Conservation (phyloP, 371 early-diverging fungal species). For the Smittium mucronatum region DNA sequence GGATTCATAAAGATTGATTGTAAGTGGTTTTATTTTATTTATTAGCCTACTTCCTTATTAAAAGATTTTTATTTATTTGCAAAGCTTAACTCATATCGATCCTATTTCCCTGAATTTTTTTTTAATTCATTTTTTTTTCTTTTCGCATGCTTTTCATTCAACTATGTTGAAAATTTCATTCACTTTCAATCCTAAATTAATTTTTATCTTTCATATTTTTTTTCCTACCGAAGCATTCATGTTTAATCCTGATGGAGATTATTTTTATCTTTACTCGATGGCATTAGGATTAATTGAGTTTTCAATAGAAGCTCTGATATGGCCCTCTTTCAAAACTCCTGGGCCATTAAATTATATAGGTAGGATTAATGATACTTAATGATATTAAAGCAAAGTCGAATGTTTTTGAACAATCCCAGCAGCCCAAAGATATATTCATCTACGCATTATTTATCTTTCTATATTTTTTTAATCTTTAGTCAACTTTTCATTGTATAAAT, state of each 20-base stretch:
- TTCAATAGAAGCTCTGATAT: constrained; percentile 14
- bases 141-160: too few relatives aligned
- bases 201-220: too few relatives aligned
- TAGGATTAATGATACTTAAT: neutral
- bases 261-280: constrained; percentile 20
- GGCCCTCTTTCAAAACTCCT: constrained; percentile 9
- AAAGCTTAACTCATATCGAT: too few relatives aligned
- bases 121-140: neutral
- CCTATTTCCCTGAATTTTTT: too few relatives aligned
- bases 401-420: too few relatives aligned
- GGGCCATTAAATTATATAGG: constrained; percentile 8
- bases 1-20: constrained; percentile 20
- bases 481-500: too few relatives aligned
- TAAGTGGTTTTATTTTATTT: constrained; percentile 6
- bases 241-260: constrained; percentile 27
- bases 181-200: too few relatives aligned
- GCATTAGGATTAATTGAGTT: constrained; percentile 18
- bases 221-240: constrained; percentile 19
- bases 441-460: too few relatives aligned
- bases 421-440: too few relatives aligned
- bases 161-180: too few relatives aligned
- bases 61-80: neutral
- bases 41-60: neutral
- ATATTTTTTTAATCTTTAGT: too few relatives aligned
- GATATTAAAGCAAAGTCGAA: neutral